phyloP scores from a whole-genome alignment of 192 early-diverging fungal genomes.

The Fimicolochytrium jonesii region DNA sequence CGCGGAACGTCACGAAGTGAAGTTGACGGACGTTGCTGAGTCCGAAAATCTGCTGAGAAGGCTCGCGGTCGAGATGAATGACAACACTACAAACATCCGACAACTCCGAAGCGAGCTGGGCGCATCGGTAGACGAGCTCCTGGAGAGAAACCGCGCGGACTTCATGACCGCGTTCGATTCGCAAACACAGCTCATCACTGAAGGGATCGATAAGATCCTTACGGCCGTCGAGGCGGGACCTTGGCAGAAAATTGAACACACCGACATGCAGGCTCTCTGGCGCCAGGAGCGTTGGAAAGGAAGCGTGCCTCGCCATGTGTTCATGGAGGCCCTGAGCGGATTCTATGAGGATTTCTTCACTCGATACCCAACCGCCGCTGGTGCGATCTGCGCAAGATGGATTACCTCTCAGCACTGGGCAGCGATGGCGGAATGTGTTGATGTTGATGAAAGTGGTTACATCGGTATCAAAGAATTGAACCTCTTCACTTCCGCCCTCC shows the following conservation, averaged over 20 bases:
- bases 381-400: neutral
- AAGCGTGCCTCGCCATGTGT: neutral
- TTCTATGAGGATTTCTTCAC: conserved; percentile 1
- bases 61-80: conserved; percentile 1
- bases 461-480: neutral
- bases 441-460: conserved; percentile 3
- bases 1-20: conserved; percentile 38
- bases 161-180: neutral
- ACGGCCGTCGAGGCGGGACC: neutral
- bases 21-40: conserved; percentile 34
- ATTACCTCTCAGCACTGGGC: conserved; percentile 7
- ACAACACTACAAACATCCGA: neutral
- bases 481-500: neutral
- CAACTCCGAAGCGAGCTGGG: neutral
- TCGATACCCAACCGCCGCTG: conserved; percentile 2
- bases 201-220: conserved; percentile 3
- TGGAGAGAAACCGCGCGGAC: neutral
- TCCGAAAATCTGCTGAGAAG: conserved; percentile 6
- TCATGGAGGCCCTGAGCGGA: neutral
- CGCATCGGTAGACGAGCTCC: neutral
- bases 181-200: neutral
- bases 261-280: conserved; percentile 6
- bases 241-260: neutral
- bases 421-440: conserved; percentile 1
- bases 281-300: conserved; percentile 6